Conservation (phyloP, 345 rosid genomes). For the Lepidium sativum region DNA sequence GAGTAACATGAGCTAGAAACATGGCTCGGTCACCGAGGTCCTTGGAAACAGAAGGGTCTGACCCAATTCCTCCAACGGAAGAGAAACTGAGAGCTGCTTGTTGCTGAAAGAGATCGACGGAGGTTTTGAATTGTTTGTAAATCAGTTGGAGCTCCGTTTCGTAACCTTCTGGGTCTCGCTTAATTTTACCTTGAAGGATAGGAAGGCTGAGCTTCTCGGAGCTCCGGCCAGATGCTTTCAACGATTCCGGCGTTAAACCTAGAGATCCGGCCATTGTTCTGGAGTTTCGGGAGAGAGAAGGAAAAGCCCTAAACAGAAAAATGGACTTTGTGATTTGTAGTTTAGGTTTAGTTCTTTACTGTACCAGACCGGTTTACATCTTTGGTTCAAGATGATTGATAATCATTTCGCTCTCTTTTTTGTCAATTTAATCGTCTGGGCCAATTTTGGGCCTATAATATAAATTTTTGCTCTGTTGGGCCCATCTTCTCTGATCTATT, state of each 20-base stretch:
- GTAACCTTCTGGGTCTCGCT: conserved; percentile 82
- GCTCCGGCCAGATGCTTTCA: conserved; percentile 69
- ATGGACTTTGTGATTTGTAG: background rate
- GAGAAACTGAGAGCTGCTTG: conserved; percentile 71
- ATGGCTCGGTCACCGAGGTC: conserved; percentile 71
- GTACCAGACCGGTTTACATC: conserved; percentile 10
- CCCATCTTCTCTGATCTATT: background rate
- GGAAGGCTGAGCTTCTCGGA: conserved; percentile 70
- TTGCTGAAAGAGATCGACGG: conserved; percentile 71
- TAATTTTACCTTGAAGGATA: conserved; percentile 72
- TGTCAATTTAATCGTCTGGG: background rate
- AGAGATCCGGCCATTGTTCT: conserved; percentile 10
- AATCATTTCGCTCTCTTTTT: too few species aligned
- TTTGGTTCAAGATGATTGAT: too few species aligned
- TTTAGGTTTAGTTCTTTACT: conserved; percentile 2
- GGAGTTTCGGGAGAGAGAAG: conserved; percentile 5
- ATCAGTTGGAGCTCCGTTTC: conserved; percentile 56
- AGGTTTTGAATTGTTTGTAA: conserved; percentile 68
- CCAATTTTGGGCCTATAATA: background rate
- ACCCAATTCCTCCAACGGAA: conserved; percentile 52
- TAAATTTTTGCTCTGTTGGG: background rate
- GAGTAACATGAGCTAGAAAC: conserved; percentile 78
- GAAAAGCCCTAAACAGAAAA: background rate
- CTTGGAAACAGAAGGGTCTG: conserved; percentile 62
- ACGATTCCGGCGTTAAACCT: conserved; percentile 38